Evolutionary conservation across 208 protist genomes (phyloP).

Genomic region (Plasmodiophora brassicae): DNA sequence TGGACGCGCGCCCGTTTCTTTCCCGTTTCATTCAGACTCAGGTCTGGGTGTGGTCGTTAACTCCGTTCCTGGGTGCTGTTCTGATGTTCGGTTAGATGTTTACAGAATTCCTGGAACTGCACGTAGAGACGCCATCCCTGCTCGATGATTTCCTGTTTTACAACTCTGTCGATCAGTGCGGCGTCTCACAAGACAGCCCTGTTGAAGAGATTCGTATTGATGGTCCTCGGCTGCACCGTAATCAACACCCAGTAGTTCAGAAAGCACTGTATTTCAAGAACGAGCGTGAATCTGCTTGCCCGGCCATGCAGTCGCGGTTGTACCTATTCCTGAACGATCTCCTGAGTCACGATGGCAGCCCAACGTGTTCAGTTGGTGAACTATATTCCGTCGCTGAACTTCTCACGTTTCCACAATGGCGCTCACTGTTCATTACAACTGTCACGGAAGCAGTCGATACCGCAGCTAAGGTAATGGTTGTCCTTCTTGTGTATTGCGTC

Average conservation of each 20-base stretch:
- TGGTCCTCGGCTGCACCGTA: neutral
- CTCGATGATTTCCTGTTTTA: conserved; percentile 26
- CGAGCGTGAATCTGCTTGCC: neutral
- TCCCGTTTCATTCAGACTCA: conserved; percentile 21
- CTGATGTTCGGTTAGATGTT: conserved; percentile 17
- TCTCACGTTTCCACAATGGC: neutral
- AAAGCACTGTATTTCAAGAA: conserved; percentile 1
- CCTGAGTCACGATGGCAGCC: neutral
- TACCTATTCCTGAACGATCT: neutral
- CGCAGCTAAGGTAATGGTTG: neutral
- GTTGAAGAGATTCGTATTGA: neutral
- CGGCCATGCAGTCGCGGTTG: neutral
- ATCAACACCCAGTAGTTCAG: neutral
- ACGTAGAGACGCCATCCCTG: conserved; percentile 15
- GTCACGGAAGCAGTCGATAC: neutral
- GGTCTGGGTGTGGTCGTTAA: neutral
- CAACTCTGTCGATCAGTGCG: neutral
- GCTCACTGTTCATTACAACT: neutral
- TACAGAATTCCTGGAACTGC: conserved; percentile 12
- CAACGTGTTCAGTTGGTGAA: neutral
- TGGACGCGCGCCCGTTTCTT: neutral
- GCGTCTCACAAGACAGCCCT: too few species aligned
- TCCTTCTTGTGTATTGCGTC: too few species aligned
- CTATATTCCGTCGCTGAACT: neutral
- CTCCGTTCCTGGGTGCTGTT: neutral